Evolutionary conservation across 805 yeast genomes (phyloP).

Genomic region (Candida germanica): DNA sequence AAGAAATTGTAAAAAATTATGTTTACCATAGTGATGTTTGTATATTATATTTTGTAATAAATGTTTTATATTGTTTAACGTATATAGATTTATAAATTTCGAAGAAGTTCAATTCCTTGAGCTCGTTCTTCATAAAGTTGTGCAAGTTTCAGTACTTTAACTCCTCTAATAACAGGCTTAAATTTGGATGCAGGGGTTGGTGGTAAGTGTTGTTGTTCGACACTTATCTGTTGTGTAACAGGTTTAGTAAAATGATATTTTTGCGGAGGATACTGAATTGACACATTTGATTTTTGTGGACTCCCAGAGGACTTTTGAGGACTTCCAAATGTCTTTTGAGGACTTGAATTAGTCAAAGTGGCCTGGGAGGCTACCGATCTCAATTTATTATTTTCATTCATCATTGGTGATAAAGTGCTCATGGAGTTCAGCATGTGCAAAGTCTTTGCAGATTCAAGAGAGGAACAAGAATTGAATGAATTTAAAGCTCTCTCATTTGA

Average conservation of each 20-base stretch:
- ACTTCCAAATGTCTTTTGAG: neutral
- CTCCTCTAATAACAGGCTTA: slow-evolving; percentile 48
- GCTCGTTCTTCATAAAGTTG: slow-evolving; percentile 60
- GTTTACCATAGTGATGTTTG: slow-evolving; percentile 5
- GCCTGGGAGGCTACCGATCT: neutral
- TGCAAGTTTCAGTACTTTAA: slow-evolving; percentile 62
- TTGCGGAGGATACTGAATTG: slow-evolving; percentile 37
- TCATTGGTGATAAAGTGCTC: neutral
- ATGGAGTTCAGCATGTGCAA: neutral
- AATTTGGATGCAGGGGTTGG: slow-evolving; percentile 1
- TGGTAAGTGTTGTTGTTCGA: neutral
- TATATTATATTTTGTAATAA: slow-evolving; percentile 10
- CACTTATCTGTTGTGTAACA: neutral
- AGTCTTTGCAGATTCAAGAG: neutral
- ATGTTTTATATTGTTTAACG: slow-evolving; percentile 4
- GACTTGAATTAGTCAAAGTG: slow-evolving; percentile 1
- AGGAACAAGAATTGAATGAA: neutral
- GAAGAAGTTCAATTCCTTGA: slow-evolving; percentile 36
- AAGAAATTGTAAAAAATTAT: neutral
- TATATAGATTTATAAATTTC: slow-evolving; percentile 21
- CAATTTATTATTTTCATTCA: neutral
- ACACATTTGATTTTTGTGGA: neutral
- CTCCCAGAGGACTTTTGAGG: neutral
- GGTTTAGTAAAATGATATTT: slow-evolving; percentile 25
- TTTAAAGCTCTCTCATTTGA: slow-evolving; percentile 4